A percentile compares a stretch with the other conserved stretches of the same genome.
Conservation (phyloP, 2,329 filamentous ascomycete species). For the Penicillium sp. region DNA sequence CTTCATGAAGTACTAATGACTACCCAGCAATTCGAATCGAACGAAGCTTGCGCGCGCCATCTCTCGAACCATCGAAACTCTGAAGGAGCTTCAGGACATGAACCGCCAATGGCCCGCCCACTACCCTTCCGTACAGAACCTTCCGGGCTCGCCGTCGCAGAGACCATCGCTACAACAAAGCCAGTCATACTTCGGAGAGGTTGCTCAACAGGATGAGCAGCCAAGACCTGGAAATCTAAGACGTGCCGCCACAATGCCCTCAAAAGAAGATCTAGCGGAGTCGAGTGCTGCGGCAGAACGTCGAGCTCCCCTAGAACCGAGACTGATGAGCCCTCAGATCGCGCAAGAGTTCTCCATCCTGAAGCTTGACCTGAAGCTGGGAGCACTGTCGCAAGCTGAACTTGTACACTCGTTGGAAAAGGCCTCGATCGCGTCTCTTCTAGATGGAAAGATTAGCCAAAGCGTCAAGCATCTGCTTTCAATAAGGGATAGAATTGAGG, state of each 20-base stretch:
- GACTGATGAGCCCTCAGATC: slow-evolving; percentile 88
- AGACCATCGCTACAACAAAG: slow-evolving; percentile 44
- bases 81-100: slow-evolving; percentile 84
- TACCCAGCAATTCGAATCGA: slow-evolving; percentile 76
- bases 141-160: slow-evolving; percentile 33
- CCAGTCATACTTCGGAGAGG: slow-evolving; percentile 39
- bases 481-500: slow-evolving; percentile 90
- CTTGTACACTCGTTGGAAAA: slow-evolving; percentile 95
- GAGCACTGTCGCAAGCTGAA: slow-evolving; percentile 82
- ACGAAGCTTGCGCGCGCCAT: slow-evolving; percentile 87
- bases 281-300: slow-evolving; percentile 73
- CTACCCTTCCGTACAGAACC: slow-evolving; percentile 71
- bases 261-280: slow-evolving; percentile 66
- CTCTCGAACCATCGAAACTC: slow-evolving; percentile 79
- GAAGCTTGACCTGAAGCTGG: slow-evolving; percentile 92
- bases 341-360: slow-evolving; percentile 94
- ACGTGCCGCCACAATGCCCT: slow-evolving; percentile 74
- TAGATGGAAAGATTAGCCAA: slow-evolving; percentile 93
- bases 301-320: slow-evolving; percentile 69
- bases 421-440: slow-evolving; percentile 81
- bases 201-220: slow-evolving; percentile 32
- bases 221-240: slow-evolving; percentile 60
- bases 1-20: slow-evolving; percentile 22
- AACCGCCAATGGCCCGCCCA: slow-evolving; percentile 93
- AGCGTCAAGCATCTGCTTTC: slow-evolving; percentile 89